Evolutionary conservation across 2,329 filamentous ascomycete species (phyloP).

Genomic region (Neopestalotiopsis rosae): DNA sequence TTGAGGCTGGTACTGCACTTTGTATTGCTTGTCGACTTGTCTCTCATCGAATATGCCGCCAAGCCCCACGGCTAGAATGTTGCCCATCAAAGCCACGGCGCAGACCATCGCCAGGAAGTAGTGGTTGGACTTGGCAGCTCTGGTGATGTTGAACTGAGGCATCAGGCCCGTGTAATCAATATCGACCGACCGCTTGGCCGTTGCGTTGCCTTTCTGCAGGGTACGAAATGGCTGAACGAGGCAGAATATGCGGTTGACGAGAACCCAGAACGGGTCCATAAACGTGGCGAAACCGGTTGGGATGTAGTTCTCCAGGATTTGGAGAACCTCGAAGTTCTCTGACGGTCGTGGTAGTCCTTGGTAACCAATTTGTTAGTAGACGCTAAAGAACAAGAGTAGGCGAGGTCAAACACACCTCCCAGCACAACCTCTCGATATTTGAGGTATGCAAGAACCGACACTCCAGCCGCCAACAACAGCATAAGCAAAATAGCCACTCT

Average conservation of each 20-base stretch:
- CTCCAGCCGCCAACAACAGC: background rate
- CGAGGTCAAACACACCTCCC: background rate
- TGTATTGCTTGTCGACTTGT: background rate
- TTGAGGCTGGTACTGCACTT: background rate
- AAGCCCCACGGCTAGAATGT: background rate
- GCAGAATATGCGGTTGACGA: background rate
- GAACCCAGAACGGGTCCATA: background rate
- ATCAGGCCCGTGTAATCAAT: background rate
- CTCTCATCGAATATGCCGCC: background rate
- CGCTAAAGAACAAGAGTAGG: background rate
- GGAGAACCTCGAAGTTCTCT: conserved; percentile 1
- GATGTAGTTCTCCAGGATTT: conserved; percentile 1
- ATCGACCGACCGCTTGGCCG: background rate
- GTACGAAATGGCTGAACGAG: background rate
- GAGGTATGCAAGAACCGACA: background rate
- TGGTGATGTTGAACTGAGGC: background rate
- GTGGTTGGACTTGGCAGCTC: background rate
- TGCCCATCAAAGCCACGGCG: background rate
- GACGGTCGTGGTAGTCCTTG: background rate
- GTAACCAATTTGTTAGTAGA: background rate
- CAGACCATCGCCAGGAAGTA: background rate
- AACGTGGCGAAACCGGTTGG: background rate
- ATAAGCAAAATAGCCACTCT: background rate
- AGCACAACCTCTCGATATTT: background rate
- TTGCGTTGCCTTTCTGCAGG: background rate